Evolutionary conservation across 495 filamentous ascomycete species (phyloP), one percentile per base, ranked within the genome.

Genomic region (Tuber borchii): DNA sequence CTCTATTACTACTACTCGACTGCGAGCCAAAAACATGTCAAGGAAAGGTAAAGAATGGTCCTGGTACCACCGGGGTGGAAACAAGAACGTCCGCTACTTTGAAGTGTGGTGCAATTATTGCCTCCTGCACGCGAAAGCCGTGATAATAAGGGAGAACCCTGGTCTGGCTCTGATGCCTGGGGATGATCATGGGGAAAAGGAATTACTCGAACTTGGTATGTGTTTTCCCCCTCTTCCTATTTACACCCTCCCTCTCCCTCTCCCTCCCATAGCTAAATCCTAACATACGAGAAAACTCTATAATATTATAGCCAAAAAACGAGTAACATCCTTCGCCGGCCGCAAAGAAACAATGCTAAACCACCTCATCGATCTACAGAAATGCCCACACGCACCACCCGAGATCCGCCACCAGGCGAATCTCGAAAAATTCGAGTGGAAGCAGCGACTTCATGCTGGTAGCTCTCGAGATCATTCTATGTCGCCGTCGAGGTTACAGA

Each of bases 51-150:
- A 65, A 19, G 56, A 65, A 65, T 65, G 56, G 56, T 34, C 56
- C 56, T 65, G 56, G 56, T 65, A 65, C n/a, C 56, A 65, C 31
- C 26, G 56, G 14, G 56, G 56, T 34, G 56, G 56, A 19, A 65
- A 65, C 56, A 65, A 65, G 56, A 65, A 65, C 14, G 56, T 65
- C 26, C 56, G 56, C 2, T 65, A 31, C 26, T 65, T 65, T 65
- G 56, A 65, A 65, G 56, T 65, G 12, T 65, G 56, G 56, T 65
- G 56, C 26, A 65, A 65, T 31, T 65, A 65, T 65, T 65, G 56
- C 56, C 56, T 65, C 56, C 56, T 65, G 5, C 56, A 65, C 14
- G 56, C 56, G 14, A 65, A 65, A 34, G 56, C 26, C 0, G 31
- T 26, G 26, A 65, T 65, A 65, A 65, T 65, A 14, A 65, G 56